Evolutionary conservation across 1,284 basidiomycete species (phyloP).

Genomic region (Cutaneotrichosporon mucoides): DNA sequence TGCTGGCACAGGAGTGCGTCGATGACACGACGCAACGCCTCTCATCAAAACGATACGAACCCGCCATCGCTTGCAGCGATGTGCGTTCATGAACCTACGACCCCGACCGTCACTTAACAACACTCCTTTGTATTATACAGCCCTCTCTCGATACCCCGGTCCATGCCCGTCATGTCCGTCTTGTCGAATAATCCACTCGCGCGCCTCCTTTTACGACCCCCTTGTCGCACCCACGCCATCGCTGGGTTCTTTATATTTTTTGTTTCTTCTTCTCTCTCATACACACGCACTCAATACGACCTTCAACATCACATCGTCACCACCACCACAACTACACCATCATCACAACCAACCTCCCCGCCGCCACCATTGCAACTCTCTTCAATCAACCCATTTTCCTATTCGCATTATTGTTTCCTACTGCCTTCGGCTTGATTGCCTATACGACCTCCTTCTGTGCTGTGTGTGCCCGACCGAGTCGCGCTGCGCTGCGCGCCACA

Average conservation of each 20-base stretch:
- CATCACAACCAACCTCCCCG: too few relatives aligned
- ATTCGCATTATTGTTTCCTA: slow-evolving; percentile 3
- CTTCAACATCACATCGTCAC: too few relatives aligned
- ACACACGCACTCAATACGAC: background rate
- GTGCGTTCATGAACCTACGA: background rate
- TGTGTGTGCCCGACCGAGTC: background rate
- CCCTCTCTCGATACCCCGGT: background rate
- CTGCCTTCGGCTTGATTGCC: background rate
- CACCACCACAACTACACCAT: too few relatives aligned
- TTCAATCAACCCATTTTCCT: too few relatives aligned
- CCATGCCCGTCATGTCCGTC: background rate
- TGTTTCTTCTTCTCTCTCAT: background rate
- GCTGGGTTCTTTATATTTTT: background rate
- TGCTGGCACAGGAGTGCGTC: slow-evolving; percentile 12
- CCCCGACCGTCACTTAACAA: background rate
- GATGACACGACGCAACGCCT: background rate
- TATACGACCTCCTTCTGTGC: background rate
- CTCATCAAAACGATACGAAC: background rate
- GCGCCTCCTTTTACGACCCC: too few relatives aligned
- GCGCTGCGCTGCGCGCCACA: slow-evolving; percentile 1
- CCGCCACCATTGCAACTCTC: too few relatives aligned
- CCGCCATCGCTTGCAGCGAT: background rate
- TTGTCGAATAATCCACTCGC: background rate
- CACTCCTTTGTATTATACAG: slow-evolving; percentile 2
- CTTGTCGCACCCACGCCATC: background rate